phyloP scores from a whole-genome alignment of 1,284 basidiomycete genomes.

The Papiliotrema flavescens region DNA sequence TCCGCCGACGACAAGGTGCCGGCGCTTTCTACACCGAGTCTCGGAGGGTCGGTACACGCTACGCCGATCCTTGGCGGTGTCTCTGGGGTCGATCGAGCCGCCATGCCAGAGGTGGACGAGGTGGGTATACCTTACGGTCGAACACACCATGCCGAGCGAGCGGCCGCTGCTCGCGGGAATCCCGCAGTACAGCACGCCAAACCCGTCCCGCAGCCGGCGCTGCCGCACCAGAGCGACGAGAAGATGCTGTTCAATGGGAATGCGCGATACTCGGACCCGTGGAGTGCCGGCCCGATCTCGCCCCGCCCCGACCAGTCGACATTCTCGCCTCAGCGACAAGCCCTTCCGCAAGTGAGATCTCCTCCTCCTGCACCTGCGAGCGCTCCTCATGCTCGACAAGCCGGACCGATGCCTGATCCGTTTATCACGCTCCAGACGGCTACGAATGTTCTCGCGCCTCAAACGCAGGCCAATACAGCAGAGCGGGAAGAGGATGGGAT shows the following conservation, averaged over 20 bases:
- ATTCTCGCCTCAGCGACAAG: too few relatives aligned
- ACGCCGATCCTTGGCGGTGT: conserved; percentile 23
- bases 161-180: conserved; percentile 25
- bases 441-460: conserved; percentile 29
- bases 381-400: conserved; percentile 46
- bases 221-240: conserved; percentile 34
- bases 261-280: conserved; percentile 16
- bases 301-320: too few relatives aligned
- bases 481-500: conserved; percentile 63
- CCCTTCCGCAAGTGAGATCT: conserved; percentile 8
- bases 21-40: conserved; percentile 34
- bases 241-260: conserved; percentile 42
- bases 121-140: conserved; percentile 67
- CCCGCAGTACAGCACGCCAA: not conserved
- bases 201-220: conserved; percentile 31
- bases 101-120: too few relatives aligned
- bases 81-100: conserved; percentile 49
- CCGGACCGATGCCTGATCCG: conserved; percentile 45
- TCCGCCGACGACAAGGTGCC: conserved; percentile 17
- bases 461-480: conserved; percentile 42
- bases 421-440: conserved; percentile 49
- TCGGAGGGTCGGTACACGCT: conserved; percentile 27
- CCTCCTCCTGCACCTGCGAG: too few relatives aligned
- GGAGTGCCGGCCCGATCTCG: conserved; percentile 13
- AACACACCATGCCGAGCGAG: conserved; percentile 57